Percentiles rank a stretch among this genome's conserved stretches.
Conservation (phyloP, 2,329 filamentous ascomycete genomes). For the Ceratocystis alfenasii region DNA sequence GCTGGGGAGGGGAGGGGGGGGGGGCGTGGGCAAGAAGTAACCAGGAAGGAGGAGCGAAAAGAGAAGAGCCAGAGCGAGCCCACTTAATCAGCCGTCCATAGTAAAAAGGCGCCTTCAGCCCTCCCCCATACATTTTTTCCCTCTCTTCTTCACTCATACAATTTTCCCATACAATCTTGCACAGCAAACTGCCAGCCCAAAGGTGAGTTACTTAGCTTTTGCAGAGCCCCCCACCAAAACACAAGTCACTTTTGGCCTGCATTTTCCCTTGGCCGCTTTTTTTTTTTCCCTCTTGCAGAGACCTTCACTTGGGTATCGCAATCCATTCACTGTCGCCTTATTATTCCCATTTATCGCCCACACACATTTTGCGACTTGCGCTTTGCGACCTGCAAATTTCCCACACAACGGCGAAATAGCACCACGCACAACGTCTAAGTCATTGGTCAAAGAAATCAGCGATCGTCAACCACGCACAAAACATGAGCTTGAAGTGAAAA, state of each 20-base stretch:
- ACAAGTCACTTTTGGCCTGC: conserved; percentile 24
- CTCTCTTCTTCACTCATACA: conserved; percentile 51
- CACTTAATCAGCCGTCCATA: conserved; percentile 51
- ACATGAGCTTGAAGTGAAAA: not conserved
- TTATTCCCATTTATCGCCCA: conserved; percentile 3
- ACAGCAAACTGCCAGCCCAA: conserved; percentile 40
- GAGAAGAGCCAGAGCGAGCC: conserved; percentile 22
- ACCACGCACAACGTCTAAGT: too few relatives aligned
- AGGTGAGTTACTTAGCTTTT: conserved; percentile 42
- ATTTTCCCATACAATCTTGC: conserved; percentile 43
- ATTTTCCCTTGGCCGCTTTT: conserved; percentile 21
- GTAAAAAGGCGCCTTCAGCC: conserved; percentile 49
- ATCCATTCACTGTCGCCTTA: conserved; percentile 3
- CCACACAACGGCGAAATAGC: too few relatives aligned
- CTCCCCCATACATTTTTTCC: conserved; percentile 44
- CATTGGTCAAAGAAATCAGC: not conserved
- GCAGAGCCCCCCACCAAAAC: conserved; percentile 25
- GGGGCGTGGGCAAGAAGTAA: too few relatives aligned
- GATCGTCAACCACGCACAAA: not conserved
- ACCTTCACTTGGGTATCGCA: conserved; percentile 1
- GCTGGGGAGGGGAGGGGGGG: not conserved
- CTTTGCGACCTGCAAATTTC: not conserved
- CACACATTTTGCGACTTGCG: not conserved
- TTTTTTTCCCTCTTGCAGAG: conserved; percentile 5
- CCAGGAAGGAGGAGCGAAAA: not conserved